Base-by-base conservation (phyloP, 148 eudicot genomes). In the Rhododendron kiyosumense region DNA sequence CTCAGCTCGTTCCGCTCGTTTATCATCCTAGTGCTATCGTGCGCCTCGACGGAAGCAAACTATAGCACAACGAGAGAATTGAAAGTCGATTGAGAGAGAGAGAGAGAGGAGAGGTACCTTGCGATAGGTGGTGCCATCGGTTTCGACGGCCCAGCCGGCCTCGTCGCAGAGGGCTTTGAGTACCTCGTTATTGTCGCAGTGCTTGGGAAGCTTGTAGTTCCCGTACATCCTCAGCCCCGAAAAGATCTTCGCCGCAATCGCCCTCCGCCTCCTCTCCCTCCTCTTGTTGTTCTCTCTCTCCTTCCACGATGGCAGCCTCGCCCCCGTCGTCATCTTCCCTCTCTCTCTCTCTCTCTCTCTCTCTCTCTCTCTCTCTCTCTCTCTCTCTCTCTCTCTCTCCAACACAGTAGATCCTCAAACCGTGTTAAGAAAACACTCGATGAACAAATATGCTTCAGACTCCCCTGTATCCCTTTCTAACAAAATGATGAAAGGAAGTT, bases 241-340 rank as follows among this genome's bases (percentile, higher is more conserved):
- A 85, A 90, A 93, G 63, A 93, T 93, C 82, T 93, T 93, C 5
- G 93, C 91, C 0, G 95, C 90, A 24, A 93, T 88, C 30, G 95
- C 95, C 59, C 95, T 43, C 61, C 93, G 45, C 82, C 95, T 79
- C 86, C 95, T 86, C 87, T 93, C 95, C 38, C 95, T 86, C 87
- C 87, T 87, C 92, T 89, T 91, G 89, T 93, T 93, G 88, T 93
- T 93, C 92, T 93, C 95, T 74, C 95, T 89, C 90, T 93, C 95
- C 89, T 85, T 93, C 92, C 93, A 93, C 12, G 93, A 81, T 84
- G 95, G 93, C 89, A 81, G 67, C 86, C 95, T 79, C 75, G 86
- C 76, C 73, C 94, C 90, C 51, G 88, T 67, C 81, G 90, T 88
- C 93, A 88, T 75, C n/a, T 14, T 5, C 43, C 43, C 79, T 75